These are phyloP conservation scores for Podochytrium sp. DNA, from an alignment of 192 early-diverging fungal species.

Conservation along the genomic window DNA sequence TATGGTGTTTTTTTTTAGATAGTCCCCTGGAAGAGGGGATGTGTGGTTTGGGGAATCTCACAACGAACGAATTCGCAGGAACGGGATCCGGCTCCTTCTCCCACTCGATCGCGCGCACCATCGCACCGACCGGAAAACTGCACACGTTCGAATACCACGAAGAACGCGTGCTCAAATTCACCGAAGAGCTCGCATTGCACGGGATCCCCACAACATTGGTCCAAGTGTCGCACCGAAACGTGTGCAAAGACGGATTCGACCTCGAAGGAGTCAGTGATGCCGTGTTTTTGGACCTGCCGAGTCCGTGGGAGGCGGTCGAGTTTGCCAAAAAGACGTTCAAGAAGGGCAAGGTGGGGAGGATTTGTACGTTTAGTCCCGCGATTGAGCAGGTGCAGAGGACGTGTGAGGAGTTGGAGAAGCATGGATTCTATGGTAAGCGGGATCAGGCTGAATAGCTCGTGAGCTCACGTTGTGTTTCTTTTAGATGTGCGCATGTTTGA, in stretches of 20 bases:
- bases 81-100: slow-evolving; percentile 98
- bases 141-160: slow-evolving; percentile 95
- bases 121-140: slow-evolving; percentile 86
- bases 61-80: slow-evolving; percentile 39
- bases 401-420: slow-evolving; percentile 72
- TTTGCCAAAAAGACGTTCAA: slow-evolving; percentile 86
- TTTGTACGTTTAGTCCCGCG: slow-evolving; percentile 95
- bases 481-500: slow-evolving; percentile 90
- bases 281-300: slow-evolving; percentile 94
- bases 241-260: slow-evolving; percentile 87
- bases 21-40: neutral
- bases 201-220: slow-evolving; percentile 65
- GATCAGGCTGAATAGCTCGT: neutral
- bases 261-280: slow-evolving; percentile 74
- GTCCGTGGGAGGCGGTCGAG: slow-evolving; percentile 92
- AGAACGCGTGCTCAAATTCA: slow-evolving; percentile 65
- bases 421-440: slow-evolving; percentile 79
- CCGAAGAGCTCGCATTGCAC: slow-evolving; percentile 82
- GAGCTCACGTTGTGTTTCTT: neutral
- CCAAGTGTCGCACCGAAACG: slow-evolving; percentile 81
- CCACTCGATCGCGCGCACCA: slow-evolving; percentile 87
- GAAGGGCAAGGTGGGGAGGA: slow-evolving; percentile 76
- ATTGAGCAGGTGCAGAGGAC: slow-evolving; percentile 94
- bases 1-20: too few species aligned
- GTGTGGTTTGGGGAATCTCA: neutral